Percentiles rank a stretch among this genome's conserved stretches.
phyloP scores from a whole-genome alignment of 371 early-diverging fungal genomes.

The Saksenaea oblongispora region DNA sequence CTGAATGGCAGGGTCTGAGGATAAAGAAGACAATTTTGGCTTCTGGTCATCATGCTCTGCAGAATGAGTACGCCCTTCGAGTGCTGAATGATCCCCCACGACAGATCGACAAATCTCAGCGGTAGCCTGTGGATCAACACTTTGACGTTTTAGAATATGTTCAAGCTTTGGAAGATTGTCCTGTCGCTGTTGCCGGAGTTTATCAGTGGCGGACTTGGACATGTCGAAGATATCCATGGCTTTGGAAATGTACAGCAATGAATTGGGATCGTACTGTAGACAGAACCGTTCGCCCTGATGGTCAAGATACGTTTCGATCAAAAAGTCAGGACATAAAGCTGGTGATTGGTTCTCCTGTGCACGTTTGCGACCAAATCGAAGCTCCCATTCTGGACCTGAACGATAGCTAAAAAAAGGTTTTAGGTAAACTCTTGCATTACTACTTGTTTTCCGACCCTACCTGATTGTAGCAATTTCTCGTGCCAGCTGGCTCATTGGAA shows the following conservation, averaged over 20 bases:
- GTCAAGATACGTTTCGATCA: constrained; percentile 95
- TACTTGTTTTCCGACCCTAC: constrained; percentile 4
- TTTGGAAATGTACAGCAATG: constrained; percentile 90
- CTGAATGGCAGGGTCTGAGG: constrained; percentile 49
- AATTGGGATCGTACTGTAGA: constrained; percentile 93
- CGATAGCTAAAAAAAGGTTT: constrained; percentile 64
- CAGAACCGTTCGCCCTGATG: constrained; percentile 95
- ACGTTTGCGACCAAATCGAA: constrained; percentile 88
- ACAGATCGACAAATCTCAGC: constrained; percentile 33
- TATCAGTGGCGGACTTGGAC: constrained; percentile 54
- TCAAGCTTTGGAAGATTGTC: constrained; percentile 35
- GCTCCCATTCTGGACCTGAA: constrained; percentile 97
- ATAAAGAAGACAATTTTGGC: constrained; percentile 21
- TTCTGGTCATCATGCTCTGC: neutral
- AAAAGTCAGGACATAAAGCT: constrained; percentile 88
- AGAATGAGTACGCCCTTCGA: constrained; percentile 30
- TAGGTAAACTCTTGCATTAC: neutral
- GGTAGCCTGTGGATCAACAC: constrained; percentile 11
- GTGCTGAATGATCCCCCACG: constrained; percentile 32
- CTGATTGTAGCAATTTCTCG: constrained; percentile 85
- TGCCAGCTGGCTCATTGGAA: constrained; percentile 54
- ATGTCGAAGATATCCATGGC: constrained; percentile 98
- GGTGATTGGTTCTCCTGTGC: constrained; percentile 73
- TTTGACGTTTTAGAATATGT: constrained; percentile 19
- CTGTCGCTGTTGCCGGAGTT: constrained; percentile 48